Percentiles rank a stretch among this genome's conserved stretches.
phyloP scores from a whole-genome alignment of 2,329 filamentous ascomycete genomes.

The Lachnellula cervina region DNA sequence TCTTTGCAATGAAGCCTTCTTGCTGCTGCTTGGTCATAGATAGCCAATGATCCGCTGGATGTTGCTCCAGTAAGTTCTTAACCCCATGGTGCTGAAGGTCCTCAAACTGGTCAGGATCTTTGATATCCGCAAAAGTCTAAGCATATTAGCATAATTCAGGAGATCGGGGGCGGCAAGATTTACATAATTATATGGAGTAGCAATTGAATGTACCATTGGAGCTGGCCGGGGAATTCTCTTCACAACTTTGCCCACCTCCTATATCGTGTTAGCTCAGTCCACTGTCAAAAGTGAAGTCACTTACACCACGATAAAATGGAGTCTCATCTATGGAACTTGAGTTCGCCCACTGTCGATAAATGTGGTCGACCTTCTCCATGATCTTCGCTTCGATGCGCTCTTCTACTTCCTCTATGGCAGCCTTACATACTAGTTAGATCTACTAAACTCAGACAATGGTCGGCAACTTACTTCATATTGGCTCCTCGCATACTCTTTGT shows the following conservation, averaged over 20 bases:
- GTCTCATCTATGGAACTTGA: constrained; percentile 16
- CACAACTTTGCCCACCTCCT: constrained; percentile 19
- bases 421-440: constrained; percentile 13
- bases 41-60: constrained; percentile 21
- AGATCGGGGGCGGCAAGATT: neutral
- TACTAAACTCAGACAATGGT: neutral
- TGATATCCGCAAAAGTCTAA: constrained; percentile 7
- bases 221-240: constrained; percentile 7
- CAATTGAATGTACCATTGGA: constrained; percentile 12
- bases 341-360: constrained; percentile 9
- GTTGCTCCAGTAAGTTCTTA: constrained; percentile 14
- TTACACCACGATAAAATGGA: constrained; percentile 23
- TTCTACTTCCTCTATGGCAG: constrained; percentile 15
- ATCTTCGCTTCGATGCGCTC: constrained; percentile 16
- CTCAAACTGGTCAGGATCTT: constrained; percentile 3
- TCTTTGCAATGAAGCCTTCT: constrained; percentile 6
- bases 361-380: constrained; percentile 20
- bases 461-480: constrained; percentile 21
- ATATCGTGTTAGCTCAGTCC: constrained; percentile 6
- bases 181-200: constrained; percentile 13
- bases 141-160: neutral
- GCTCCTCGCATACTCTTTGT: constrained; percentile 14
- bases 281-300: constrained; percentile 2
- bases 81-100: neutral
- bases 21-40: constrained; percentile 8